These are phyloP conservation scores for Pseudogymnoascus sp. DNA, from an alignment of 2,329 filamentous ascomycete genomes.

Conservation along the genomic window DNA sequence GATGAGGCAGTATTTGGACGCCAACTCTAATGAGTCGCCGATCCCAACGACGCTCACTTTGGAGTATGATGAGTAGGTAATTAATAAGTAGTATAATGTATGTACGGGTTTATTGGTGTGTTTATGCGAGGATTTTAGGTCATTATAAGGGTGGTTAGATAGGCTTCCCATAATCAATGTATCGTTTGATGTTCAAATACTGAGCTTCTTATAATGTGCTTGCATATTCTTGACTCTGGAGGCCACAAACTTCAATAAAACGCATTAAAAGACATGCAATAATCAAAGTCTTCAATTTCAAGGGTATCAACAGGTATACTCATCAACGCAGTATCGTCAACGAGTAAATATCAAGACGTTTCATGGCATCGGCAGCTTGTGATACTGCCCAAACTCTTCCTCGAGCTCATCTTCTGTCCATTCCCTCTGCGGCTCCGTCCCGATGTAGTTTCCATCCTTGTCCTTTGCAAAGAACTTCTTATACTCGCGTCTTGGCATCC, in stretches of 20 bases:
- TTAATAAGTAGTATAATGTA: slow-evolving; percentile 10
- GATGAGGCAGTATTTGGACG: slow-evolving; percentile 41
- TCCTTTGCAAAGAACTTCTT: slow-evolving; percentile 25
- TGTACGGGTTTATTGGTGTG: slow-evolving; percentile 1
- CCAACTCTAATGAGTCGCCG: slow-evolving; percentile 38
- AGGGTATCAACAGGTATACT: not conserved
- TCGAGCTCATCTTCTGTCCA: slow-evolving; percentile 28
- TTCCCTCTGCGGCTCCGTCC: slow-evolving; percentile 22
- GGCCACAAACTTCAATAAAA: not conserved
- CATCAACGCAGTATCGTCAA: not conserved
- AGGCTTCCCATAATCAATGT: not conserved
- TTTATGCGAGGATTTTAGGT: not conserved
- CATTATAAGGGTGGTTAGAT: no score
- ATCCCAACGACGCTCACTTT: slow-evolving; percentile 36
- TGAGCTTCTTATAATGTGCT: no score
- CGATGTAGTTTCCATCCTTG: slow-evolving; percentile 22
- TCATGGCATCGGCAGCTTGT: not conserved
- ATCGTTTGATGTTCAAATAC: not conserved
- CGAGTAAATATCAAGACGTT: not conserved
- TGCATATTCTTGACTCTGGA: not conserved
- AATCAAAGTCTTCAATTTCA: not conserved
- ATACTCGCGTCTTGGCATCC: slow-evolving; percentile 27
- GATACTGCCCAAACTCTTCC: slow-evolving; percentile 21
- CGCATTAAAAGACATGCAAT: not conserved
- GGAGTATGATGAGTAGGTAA: slow-evolving; percentile 32